Percentiles rank a stretch among this genome's conserved stretches.
These are phyloP conservation scores for Starmerella roubikii DNA, from an alignment of 805 yeast genomes.

Conservation along the genomic window DNA sequence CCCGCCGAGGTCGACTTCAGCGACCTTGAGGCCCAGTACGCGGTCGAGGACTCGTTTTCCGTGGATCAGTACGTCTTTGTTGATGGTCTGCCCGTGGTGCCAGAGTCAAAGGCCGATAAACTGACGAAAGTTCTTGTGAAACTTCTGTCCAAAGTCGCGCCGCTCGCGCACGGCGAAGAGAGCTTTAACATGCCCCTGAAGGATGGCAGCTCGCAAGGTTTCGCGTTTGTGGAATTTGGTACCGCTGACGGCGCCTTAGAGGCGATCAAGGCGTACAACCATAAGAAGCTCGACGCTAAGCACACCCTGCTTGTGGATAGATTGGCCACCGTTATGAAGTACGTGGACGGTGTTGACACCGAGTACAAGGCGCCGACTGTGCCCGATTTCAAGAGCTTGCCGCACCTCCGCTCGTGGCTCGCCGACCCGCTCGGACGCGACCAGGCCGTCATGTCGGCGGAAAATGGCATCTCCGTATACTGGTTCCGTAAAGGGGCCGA, in stretches of 20 bases:
- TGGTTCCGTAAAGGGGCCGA: slow-evolving; percentile 67
- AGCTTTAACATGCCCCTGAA: slow-evolving; percentile 67
- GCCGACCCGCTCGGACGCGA: slow-evolving; percentile 82
- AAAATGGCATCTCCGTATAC: slow-evolving; percentile 67
- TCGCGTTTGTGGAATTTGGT: slow-evolving; percentile 65
- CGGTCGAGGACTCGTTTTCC: slow-evolving; percentile 45
- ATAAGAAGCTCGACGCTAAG: slow-evolving; percentile 84
- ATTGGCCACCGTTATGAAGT: slow-evolving; percentile 31
- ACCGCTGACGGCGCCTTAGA: slow-evolving; percentile 52
- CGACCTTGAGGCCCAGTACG: slow-evolving; percentile 68
- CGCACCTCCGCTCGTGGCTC: slow-evolving; percentile 81
- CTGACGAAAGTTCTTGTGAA: slow-evolving; percentile 75
- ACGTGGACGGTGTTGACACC: slow-evolving; percentile 33
- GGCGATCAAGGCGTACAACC: slow-evolving; percentile 69
- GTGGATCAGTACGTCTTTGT: slow-evolving; percentile 71
- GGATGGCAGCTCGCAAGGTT: slow-evolving; percentile 65
- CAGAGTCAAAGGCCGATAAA: slow-evolving; percentile 72
- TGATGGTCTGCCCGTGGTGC: slow-evolving; percentile 94
- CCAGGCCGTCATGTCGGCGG: slow-evolving; percentile 68
- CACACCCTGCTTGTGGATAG: slow-evolving; percentile 80
- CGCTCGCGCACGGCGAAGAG: slow-evolving; percentile 35
- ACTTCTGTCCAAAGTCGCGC: slow-evolving; percentile 65
- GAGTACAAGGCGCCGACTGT: slow-evolving; percentile 55
- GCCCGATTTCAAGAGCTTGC: slow-evolving; percentile 60
- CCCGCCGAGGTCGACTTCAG: slow-evolving; percentile 44